Evolutionary conservation across 2,329 filamentous ascomycete genomes (phyloP), one percentile per base, ranked within the genome.

Genomic region (Calycina marina): DNA sequence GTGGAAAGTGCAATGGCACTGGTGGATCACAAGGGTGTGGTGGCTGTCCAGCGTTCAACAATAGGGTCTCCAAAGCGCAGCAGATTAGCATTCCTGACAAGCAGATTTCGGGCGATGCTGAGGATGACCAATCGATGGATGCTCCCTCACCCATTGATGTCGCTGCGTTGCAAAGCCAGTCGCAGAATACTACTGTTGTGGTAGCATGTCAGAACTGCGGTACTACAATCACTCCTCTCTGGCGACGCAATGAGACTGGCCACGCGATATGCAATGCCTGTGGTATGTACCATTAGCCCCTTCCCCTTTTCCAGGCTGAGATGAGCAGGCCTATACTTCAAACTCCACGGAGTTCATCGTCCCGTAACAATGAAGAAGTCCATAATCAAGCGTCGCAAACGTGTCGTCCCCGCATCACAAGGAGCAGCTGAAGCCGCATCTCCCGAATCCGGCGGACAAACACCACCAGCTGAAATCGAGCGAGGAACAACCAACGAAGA

Each of bases 341-440:
- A 96, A 56, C 72, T 98, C 3, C 90, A 98, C 53, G 86, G 86
- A 34, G 76, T 85, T 17, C 88, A 94, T 56, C 72, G 90, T 25
- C 90, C 90, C 0, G 83, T 90, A 4, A 84, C 84, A n/a, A 96
- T 98, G 90, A 98, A 96, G 58, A 96, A 94, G 56, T 80, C 84
- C 3, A 81, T 93, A 15, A 98, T 98, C 55, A 96, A 98, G 58
- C 73, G 90, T 40, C 70, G 90, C 39, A 96, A 96, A 64, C 77
- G 90, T 37, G 85, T 96, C 4, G 86, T 96, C 26, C 86, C 88
- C 12, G 84, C 81, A 12, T 61, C 67, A 30, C 65, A 62, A 12
- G 45, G 45, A 1, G 58, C 59, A 32, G 46, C 39, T 22, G 39
- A 46, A 6, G 44, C 46, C 31, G 51, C 40, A 28, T 55, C 51